A percentile compares a stretch with the other conserved stretches of the same genome.
Evolutionary conservation across 768 basidiomycete species (phyloP).

Genomic region (Phylloporus scabripes): DNA sequence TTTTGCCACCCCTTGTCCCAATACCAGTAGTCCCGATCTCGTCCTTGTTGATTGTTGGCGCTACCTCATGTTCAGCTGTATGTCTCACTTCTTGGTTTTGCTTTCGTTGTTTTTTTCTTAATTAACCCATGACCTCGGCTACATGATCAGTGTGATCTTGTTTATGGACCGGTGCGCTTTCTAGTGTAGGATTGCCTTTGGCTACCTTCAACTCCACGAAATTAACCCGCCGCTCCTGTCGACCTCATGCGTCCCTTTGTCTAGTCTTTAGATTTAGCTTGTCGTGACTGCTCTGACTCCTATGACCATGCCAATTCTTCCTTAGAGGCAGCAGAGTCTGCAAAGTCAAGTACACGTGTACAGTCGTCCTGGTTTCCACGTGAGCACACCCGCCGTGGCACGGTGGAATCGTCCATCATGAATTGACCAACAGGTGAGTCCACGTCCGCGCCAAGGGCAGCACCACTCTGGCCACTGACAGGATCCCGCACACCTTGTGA

Average conservation of each 20-base stretch:
- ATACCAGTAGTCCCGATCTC: constrained; percentile 15
- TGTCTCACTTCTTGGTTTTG: constrained; percentile 23
- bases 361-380: too few relatives aligned
- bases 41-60: constrained; percentile 5
- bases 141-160: constrained; percentile 10
- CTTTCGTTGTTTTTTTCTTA: constrained; percentile 15
- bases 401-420: too few relatives aligned
- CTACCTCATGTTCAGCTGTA: constrained; percentile 20
- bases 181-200: constrained; percentile 4
- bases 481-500: too few relatives aligned
- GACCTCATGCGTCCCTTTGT: constrained; percentile 8
- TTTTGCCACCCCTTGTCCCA: constrained; percentile 6
- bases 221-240: background rate
- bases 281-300: background rate
- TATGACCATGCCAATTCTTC: background rate
- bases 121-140: constrained; percentile 9
- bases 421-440: too few relatives aligned
- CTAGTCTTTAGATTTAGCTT: constrained; percentile 18
- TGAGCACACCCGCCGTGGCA: too few relatives aligned
- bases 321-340: too few relatives aligned
- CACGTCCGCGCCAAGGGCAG: too few relatives aligned
- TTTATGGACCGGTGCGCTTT: constrained; percentile 11
- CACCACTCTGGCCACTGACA: too few relatives aligned
- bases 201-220: constrained; percentile 1
- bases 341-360: too few relatives aligned